Conservation (phyloP, 2,329 filamentous ascomycete genomes). For the Phaeomoniella chlamydospora region DNA sequence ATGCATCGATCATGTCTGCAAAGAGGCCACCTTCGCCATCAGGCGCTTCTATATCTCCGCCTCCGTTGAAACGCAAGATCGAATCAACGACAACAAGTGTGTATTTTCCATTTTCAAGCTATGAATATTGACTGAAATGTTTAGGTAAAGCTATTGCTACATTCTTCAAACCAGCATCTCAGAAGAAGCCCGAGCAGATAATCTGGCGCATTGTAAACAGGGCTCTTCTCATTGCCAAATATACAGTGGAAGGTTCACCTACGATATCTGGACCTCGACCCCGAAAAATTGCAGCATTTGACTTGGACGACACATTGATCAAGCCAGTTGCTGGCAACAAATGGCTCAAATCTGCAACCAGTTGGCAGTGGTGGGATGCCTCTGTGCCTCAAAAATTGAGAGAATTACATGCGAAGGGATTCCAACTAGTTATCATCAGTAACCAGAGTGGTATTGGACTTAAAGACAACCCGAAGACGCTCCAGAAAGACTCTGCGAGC, state of each 20-base stretch:
- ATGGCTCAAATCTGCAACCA: constrained; percentile 53
- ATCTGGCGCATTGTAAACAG: constrained; percentile 53
- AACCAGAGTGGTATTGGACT: constrained; percentile 79
- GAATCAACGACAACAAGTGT: constrained; percentile 39
- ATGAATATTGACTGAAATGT: constrained; percentile 3
- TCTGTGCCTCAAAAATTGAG: constrained; percentile 54
- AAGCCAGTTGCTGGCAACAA: constrained; percentile 65
- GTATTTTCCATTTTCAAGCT: constrained; percentile 7
- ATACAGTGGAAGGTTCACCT: constrained; percentile 18
- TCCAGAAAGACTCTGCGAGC: constrained; percentile 53
- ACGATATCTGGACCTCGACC: constrained; percentile 4
- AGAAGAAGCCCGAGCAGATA: constrained; percentile 67
- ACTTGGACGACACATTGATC: constrained; percentile 72
- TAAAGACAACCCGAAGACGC: constrained; percentile 55
- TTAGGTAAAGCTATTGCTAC: constrained; percentile 47
- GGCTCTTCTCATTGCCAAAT: constrained; percentile 64
- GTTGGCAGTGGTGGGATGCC: constrained; percentile 91
- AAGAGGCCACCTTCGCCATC: constrained; percentile 22
- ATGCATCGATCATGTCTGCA: constrained; percentile 4
- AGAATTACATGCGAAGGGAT: constrained; percentile 58
- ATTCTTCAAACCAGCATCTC: constrained; percentile 78
- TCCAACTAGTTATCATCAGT: constrained; percentile 63
- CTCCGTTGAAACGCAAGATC: constrained; percentile 39
- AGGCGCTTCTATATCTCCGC: constrained; percentile 38
- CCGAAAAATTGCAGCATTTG: constrained; percentile 28